Evolutionary conservation across 2,329 filamentous ascomycete genomes (phyloP).

Genomic region (Didymella sp.): DNA sequence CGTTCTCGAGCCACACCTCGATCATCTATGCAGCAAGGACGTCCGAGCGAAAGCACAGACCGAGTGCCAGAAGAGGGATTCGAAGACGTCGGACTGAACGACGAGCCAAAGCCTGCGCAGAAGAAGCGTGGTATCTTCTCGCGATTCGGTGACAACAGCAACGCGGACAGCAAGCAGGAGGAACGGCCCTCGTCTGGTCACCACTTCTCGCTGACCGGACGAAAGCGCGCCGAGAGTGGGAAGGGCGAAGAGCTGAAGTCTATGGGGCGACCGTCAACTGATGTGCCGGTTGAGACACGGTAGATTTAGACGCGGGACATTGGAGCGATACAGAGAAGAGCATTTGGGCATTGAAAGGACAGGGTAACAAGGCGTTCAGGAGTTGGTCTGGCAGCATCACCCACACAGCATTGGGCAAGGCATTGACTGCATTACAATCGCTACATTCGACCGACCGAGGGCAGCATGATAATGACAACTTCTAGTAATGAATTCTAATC

Average conservation of each 20-base stretch:
- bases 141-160: conserved; percentile 70
- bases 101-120: conserved; percentile 69
- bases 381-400: conserved; percentile 24
- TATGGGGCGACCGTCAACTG: conserved; percentile 58
- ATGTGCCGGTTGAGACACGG: conserved; percentile 37
- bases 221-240: conserved; percentile 73
- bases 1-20: conserved; percentile 64
- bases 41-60: conserved; percentile 63
- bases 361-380: conserved; percentile 23
- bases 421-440: conserved; percentile 27
- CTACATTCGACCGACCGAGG: conserved; percentile 14
- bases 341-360: not conserved
- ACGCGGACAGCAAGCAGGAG: conserved; percentile 42
- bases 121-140: conserved; percentile 84
- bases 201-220: conserved; percentile 71
- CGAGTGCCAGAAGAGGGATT: conserved; percentile 79
- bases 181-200: conserved; percentile 55
- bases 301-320: conserved; percentile 19
- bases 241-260: conserved; percentile 74
- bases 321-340: conserved; percentile 3
- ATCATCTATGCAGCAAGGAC: conserved; percentile 65
- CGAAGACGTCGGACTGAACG: conserved; percentile 86
- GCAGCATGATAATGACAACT: conserved; percentile 14
- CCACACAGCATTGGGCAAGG: conserved; percentile 21
- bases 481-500: conserved; percentile 15